These are phyloP conservation scores for Pisolithus albus DNA, from an alignment of 768 basidiomycete genomes.

Conservation along the genomic window DNA sequence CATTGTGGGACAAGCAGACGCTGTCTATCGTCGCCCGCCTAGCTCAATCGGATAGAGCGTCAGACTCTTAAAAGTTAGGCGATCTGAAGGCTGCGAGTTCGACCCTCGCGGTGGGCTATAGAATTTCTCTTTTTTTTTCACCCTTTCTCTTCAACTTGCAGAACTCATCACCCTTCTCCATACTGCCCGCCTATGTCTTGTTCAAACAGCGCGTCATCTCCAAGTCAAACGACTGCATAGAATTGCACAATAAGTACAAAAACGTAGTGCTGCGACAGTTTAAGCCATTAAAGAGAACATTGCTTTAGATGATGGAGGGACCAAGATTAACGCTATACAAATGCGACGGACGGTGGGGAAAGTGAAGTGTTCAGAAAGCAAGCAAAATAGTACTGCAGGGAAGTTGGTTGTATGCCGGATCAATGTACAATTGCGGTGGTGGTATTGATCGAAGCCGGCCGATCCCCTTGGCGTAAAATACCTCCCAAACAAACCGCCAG, in stretches of 20 bases:
- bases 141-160: not conserved
- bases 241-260: constrained; percentile 36
- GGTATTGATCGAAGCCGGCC: constrained; percentile 40
- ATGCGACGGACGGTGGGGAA: constrained; percentile 40
- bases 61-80: constrained; percentile 36
- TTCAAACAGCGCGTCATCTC: not conserved
- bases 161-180: not conserved
- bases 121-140: not conserved
- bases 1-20: too few relatives aligned
- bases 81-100: constrained; percentile 60
- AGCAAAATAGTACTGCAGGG: constrained; percentile 30
- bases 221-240: constrained; percentile 25
- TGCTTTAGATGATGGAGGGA: constrained; percentile 31
- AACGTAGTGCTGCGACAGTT: constrained; percentile 31
- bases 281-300: constrained; percentile 35
- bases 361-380: constrained; percentile 32
- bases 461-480: constrained; percentile 28
- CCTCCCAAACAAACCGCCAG: constrained; percentile 32
- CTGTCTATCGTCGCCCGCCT: constrained; percentile 39
- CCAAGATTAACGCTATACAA: constrained; percentile 33
- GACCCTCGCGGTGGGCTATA: constrained; percentile 57
- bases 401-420: constrained; percentile 47
- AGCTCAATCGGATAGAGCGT: constrained; percentile 51
- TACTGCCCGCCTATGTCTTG: not conserved
- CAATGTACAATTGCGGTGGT: constrained; percentile 65